Percentiles rank a stretch among this genome's conserved stretches.
Evolutionary conservation across 192 early-diverging fungal species (phyloP).

Genomic region (Coemansia sp.): DNA sequence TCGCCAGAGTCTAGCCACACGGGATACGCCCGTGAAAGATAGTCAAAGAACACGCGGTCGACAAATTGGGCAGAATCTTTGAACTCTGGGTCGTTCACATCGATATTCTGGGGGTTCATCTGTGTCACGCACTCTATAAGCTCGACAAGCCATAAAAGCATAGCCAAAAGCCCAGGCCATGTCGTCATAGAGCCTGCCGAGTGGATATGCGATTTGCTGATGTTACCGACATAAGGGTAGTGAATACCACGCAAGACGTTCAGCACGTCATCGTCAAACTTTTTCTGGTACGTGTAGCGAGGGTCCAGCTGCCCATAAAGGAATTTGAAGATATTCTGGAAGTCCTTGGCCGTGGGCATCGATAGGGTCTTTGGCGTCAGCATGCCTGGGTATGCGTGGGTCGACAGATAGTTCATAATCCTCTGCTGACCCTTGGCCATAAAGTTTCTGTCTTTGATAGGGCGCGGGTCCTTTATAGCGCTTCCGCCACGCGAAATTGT

Average conservation of each 20-base stretch:
- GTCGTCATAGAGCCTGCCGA: conserved; percentile 69
- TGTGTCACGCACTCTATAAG: conserved; percentile 61
- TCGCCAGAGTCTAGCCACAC: conserved; percentile 67
- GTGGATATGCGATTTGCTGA: conserved; percentile 69
- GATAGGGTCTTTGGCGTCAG: conserved; percentile 60
- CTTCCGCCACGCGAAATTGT: conserved; percentile 40
- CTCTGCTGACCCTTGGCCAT: conserved; percentile 59
- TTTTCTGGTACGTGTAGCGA: conserved; percentile 59
- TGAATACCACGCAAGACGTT: conserved; percentile 59
- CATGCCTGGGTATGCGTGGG: conserved; percentile 61
- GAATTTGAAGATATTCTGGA: conserved; percentile 72
- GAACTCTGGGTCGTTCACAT: conserved; percentile 33
- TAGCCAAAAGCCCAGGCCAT: conserved; percentile 66
- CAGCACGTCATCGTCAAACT: conserved; percentile 72
- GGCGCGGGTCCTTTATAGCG: conserved; percentile 68
- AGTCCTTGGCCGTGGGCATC: conserved; percentile 70
- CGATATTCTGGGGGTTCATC: conserved; percentile 42
- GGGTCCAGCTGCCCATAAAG: conserved; percentile 71
- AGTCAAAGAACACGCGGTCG: conserved; percentile 74
- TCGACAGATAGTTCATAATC: conserved; percentile 65
- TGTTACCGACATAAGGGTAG: conserved; percentile 53
- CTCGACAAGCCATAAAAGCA: conserved; percentile 78
- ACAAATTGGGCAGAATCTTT: conserved; percentile 57
- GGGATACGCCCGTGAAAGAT: conserved; percentile 63
- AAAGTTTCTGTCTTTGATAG: conserved; percentile 63